Base-by-base conservation (phyloP, 106 monocot species). In the Acorus calamus region DNA sequence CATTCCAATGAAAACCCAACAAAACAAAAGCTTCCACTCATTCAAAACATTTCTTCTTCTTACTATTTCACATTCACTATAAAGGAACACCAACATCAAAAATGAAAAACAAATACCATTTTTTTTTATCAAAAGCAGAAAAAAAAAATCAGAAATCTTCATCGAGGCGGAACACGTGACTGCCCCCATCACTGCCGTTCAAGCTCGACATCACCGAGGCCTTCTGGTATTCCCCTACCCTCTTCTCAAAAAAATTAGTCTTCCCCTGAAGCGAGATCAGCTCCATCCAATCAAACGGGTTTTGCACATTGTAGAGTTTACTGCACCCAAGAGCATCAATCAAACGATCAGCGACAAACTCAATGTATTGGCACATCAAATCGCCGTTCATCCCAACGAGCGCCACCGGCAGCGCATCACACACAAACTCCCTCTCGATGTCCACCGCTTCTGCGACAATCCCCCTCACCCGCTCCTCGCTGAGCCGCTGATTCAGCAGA, bases 361-460 rank as follows among this genome's bases (percentile, higher is more conserved):
- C 74, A 7, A 79, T 74, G 51, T 79, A 79, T 49, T 79, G 74
- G 50, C 73, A 66, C 79, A 79, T 79, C 28, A 79, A 41, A 14
- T n/a, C 69, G 3, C 63, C 72, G 62, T 88, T 81, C 88, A 88
- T 88, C 6, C 88, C 88, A 2, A 88, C 84, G 6, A 89, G 77
- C 47, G 65, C 70, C 11, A 63, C 66, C 4, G 89, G 89, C 42
- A 89, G 67, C 0, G 89, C 85, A 43, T 89, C 89, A 49, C 79
- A 80, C 8, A 89, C 79, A 66, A 89, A 89, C 65, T 89, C 89
- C 71, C 77, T 61, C 77, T 89, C 89, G 59, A 89, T 89, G 8
- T 77, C 89, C 3, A 89, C 89, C 3, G 89, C 89, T 47, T 89
- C 82, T 11, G 66, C 58, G 49, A 89, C 77, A 49, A 89, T 89